Evolutionary conservation across 108 stramenopile genomes (phyloP).

Genomic region (Fistulifera pelliculosa): DNA sequence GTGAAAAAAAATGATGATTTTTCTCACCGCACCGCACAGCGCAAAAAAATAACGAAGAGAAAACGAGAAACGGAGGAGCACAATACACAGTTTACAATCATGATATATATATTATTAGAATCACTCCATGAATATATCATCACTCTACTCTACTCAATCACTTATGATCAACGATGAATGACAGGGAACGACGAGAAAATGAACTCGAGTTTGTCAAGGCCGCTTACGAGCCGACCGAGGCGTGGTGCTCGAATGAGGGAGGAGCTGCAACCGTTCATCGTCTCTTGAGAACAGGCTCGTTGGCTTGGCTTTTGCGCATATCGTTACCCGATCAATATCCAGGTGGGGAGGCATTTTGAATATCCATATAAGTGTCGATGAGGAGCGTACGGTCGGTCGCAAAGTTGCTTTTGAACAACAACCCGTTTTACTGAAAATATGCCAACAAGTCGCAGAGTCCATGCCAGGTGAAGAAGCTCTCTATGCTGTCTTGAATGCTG

Average conservation of each 20-base stretch:
- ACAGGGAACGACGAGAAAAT: conserved; percentile 46
- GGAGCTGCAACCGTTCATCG: conserved; percentile 19
- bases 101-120: no score
- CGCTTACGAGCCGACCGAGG: conserved; percentile 55
- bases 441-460: conserved; percentile 16
- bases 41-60: no score
- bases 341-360: neutral
- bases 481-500: conserved; percentile 42
- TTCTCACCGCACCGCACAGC: no score
- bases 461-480: conserved; percentile 51
- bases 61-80: no score
- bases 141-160: no score
- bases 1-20: no score
- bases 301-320: conserved; percentile 5
- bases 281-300: conserved; percentile 10
- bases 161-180: no score
- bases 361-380: neutral
- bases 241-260: conserved; percentile 24
- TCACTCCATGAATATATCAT: no score
- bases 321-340: conserved; percentile 9
- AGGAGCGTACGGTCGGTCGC: neutral
- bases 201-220: conserved; percentile 58
- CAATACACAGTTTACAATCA: no score
- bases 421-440: conserved; percentile 14
- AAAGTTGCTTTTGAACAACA: neutral